A percentile compares a stretch with the other conserved stretches of the same genome.
phyloP scores from a whole-genome alignment of 2,329 filamentous ascomycete species.

The Dactylellina leptospora region DNA sequence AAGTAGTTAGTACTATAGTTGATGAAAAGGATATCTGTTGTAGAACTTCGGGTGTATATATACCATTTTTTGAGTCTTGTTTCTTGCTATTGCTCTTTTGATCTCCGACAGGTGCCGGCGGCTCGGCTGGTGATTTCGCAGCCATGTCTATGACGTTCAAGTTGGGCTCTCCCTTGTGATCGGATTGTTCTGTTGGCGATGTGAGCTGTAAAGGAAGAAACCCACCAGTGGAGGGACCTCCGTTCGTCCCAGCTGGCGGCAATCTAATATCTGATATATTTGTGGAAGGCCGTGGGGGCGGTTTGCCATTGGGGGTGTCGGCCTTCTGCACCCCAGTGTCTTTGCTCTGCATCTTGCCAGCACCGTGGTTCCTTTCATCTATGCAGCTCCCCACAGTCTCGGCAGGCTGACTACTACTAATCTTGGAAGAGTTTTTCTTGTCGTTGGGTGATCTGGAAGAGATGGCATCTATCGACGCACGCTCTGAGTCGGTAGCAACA shows the following conservation, averaged over 20 bases:
- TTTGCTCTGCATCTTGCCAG: conserved; percentile 45
- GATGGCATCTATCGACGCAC: conserved; percentile 41
- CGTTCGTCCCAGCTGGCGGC: conserved; percentile 23
- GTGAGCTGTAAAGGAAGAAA: conserved; percentile 52
- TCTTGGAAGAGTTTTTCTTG: conserved; percentile 20
- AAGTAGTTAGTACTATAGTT: not conserved
- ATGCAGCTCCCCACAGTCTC: conserved; percentile 49
- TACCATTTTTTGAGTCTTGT: conserved; percentile 30
- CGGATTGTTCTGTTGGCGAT: conserved; percentile 37
- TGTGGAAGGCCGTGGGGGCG: conserved; percentile 37
- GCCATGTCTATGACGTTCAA: conserved; percentile 36
- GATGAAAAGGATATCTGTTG: not conserved
- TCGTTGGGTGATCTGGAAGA: conserved; percentile 15
- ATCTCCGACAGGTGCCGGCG: conserved; percentile 13
- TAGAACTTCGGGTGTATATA: conserved; percentile 10
- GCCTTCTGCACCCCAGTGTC: conserved; percentile 32
- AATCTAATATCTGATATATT: conserved; percentile 49
- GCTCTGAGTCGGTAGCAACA: conserved; percentile 37
- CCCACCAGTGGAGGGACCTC: conserved; percentile 34
- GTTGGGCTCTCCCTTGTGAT: conserved; percentile 24
- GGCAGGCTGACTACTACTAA: conserved; percentile 22
- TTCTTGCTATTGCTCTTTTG: conserved; percentile 29
- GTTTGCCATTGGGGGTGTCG: conserved; percentile 31
- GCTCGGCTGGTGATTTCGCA: conserved; percentile 42
- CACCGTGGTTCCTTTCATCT: conserved; percentile 43